phyloP scores from a whole-genome alignment of 2,329 filamentous ascomycete species.

The Neocatenulostroma microsporum region DNA sequence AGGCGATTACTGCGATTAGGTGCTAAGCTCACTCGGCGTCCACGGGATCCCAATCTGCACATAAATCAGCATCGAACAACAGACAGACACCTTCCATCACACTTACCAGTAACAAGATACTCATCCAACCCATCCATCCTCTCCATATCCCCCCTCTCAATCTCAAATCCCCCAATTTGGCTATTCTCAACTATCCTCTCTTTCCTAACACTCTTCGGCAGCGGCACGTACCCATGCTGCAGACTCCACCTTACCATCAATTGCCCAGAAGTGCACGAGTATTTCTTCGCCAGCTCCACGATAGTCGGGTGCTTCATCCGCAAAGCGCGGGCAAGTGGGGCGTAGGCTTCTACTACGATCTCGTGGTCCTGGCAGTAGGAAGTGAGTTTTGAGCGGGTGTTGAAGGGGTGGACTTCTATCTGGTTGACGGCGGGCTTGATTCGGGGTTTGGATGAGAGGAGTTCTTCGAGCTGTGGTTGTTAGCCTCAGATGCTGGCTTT shows the following conservation, averaged over 20 bases:
- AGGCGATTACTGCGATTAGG: no score
- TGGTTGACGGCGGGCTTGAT: slow-evolving; percentile 67
- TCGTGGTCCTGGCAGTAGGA: slow-evolving; percentile 56
- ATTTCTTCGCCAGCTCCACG: slow-evolving; percentile 55
- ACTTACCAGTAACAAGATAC: slow-evolving; percentile 58
- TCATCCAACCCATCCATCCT: slow-evolving; percentile 60
- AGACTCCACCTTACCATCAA: slow-evolving; percentile 70
- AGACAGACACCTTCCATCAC: not conserved
- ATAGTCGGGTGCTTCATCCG: slow-evolving; percentile 62
- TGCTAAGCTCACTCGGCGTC: slow-evolving; percentile 26
- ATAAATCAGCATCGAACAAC: slow-evolving; percentile 7
- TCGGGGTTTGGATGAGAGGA: slow-evolving; percentile 55
- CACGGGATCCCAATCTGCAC: slow-evolving; percentile 29
- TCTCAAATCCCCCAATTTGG: slow-evolving; percentile 52
- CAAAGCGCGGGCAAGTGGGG: slow-evolving; percentile 63
- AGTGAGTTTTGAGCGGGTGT: slow-evolving; percentile 61
- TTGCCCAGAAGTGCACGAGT: slow-evolving; percentile 63
- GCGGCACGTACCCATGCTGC: slow-evolving; percentile 63
- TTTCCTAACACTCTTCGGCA: slow-evolving; percentile 63
- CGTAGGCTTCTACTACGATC: slow-evolving; percentile 72
- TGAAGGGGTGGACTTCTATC: slow-evolving; percentile 76
- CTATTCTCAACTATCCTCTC: slow-evolving; percentile 60
- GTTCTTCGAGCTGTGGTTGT: slow-evolving; percentile 55
- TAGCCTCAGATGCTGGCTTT: not conserved
- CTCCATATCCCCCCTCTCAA: slow-evolving; percentile 56